These are phyloP conservation scores for Penicillium angulare DNA, from an alignment of 495 filamentous ascomycete species.

Conservation along the genomic window DNA sequence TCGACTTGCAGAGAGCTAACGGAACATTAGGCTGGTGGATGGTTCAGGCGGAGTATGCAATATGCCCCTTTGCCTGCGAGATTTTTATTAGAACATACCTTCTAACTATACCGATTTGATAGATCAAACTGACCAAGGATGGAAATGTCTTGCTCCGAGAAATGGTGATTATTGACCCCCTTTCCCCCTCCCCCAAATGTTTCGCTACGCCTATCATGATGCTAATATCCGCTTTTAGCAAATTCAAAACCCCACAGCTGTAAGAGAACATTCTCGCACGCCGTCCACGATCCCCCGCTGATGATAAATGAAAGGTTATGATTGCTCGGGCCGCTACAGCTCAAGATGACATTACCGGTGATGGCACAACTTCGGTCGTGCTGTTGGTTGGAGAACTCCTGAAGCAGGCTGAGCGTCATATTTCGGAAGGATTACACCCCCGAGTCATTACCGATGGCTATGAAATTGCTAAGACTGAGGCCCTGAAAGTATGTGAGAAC, in stretches of 20 bases:
- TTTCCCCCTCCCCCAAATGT: neutral
- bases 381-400: slow-evolving; percentile 92
- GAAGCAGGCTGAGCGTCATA: slow-evolving; percentile 95
- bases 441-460: slow-evolving; percentile 97
- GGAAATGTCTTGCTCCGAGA: slow-evolving; percentile 93
- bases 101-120: slow-evolving; percentile 19
- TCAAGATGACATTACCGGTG: slow-evolving; percentile 97
- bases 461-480: slow-evolving; percentile 91
- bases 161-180: too few species aligned
- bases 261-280: slow-evolving; percentile 36
- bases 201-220: neutral
- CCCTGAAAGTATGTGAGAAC: slow-evolving; percentile 63
- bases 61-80: slow-evolving; percentile 12
- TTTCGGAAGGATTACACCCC: slow-evolving; percentile 91
- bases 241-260: slow-evolving; percentile 87
- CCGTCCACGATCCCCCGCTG: slow-evolving; percentile 14
- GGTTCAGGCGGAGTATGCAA: slow-evolving; percentile 81
- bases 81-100: slow-evolving; percentile 2
- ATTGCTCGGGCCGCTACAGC: slow-evolving; percentile 97
- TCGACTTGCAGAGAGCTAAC: slow-evolving; percentile 26
- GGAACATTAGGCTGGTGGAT: slow-evolving; percentile 76
- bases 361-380: slow-evolving; percentile 96
- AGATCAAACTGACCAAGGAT: slow-evolving; percentile 99
- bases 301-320: slow-evolving; percentile 67
- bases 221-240: slow-evolving; percentile 49